Evolutionary conservation across 1,284 basidiomycete genomes (phyloP).

Genomic region (Ustilago xerochloae): DNA sequence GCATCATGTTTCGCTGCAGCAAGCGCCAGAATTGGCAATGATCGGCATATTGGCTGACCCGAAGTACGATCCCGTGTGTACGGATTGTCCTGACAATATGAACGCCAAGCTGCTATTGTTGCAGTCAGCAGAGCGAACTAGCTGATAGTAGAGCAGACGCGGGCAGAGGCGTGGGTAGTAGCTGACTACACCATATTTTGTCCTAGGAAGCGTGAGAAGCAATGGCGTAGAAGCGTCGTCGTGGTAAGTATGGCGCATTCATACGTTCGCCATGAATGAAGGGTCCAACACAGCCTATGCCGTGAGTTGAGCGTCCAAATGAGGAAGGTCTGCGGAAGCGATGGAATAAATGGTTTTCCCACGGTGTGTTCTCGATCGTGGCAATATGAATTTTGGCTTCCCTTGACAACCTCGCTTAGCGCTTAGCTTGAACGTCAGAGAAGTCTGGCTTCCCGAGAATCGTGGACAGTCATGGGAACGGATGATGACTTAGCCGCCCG

Average conservation of each 20-base stretch:
- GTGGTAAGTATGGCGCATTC: neutral
- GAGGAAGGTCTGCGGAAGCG: neutral
- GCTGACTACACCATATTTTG: neutral
- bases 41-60: no score
- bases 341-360: neutral
- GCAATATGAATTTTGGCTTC: neutral
- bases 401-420: neutral
- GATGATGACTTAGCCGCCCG: neutral
- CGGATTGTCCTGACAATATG: neutral
- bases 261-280: neutral
- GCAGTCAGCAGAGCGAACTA: neutral
- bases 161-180: neutral
- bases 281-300: no score
- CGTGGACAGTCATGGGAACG: neutral
- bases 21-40: no score
- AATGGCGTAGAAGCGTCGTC: neutral
- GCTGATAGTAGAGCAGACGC: neutral
- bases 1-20: no score
- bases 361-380: neutral
- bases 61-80: neutral
- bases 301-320: no score
- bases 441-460: no score
- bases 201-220: neutral
- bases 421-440: neutral
- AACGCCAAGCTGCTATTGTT: neutral